Evolutionary conservation across 2,329 filamentous ascomycete genomes (phyloP), one percentile per base, ranked within the genome.

Genomic region (Colletotrichum sp.): DNA sequence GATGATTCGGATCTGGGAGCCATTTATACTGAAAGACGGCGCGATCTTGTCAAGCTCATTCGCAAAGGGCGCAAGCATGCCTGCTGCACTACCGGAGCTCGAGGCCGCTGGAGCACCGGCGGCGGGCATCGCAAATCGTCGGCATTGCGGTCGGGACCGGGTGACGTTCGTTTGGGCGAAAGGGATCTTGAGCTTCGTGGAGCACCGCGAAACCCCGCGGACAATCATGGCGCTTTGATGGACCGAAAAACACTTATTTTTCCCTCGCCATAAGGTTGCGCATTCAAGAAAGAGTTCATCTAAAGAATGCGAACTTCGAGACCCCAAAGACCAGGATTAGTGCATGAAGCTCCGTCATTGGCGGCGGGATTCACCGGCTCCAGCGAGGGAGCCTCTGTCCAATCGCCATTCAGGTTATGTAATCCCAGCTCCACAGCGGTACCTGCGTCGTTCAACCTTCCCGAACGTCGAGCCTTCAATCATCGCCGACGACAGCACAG

Each of bases 1-100:
- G 15, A 99, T 85, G 24, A 99, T 93, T 13, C 90, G 89, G 66
- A 99, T 94, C 74, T 96, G 92, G 7, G 95, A 94, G 3, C 95
- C 95, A 30, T 93, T 88, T 30, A 99, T 89, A 82, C 96, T 94
- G 80, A 99, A 98, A 60, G 94, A 93, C n/a, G 97, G 97, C 5
- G 96, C 94, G 78, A 99, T 92, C 80, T 91, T 94, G 84, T 99
- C 97, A 76, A 99, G 87, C 84, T 99, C 96, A 80, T 85, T 85
- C 82, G 91, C 83, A 82, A 94, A 88, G 15, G 90, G 89, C 30
- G 88, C 87, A 72, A 92, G 82, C 79, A 88, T 83, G 30, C 85
- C 88, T 7, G 81, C 82, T 63, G 83, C 82, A 59, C 63, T 77
- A 13, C 81, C 81, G 61, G 83, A 83, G 48, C 69, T 74, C 26